A percentile compares a stretch with the other conserved stretches of the same genome.
phyloP scores from a whole-genome alignment of 2,329 filamentous ascomycete genomes.

The Curvularia sp. region DNA sequence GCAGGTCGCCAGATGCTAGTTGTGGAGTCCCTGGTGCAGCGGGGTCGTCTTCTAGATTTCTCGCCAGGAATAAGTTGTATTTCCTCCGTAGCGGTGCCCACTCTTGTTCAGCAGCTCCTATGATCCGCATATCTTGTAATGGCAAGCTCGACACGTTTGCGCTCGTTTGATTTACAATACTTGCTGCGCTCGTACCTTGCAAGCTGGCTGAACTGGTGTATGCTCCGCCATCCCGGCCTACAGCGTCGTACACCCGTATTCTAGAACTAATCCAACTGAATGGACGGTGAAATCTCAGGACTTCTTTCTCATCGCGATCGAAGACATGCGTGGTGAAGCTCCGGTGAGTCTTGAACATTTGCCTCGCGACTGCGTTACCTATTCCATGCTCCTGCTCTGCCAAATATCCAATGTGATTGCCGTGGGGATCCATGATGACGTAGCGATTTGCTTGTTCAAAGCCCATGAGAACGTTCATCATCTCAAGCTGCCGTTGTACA shows the following conservation, averaged over 20 bases:
- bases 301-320: conserved; percentile 65
- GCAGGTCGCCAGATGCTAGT: conserved; percentile 54
- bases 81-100: conserved; percentile 69
- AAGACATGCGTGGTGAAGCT: conserved; percentile 72
- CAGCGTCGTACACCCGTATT: conserved; percentile 52
- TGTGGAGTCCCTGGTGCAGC: conserved; percentile 48
- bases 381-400: conserved; percentile 68
- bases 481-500: conserved; percentile 68
- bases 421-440: conserved; percentile 68
- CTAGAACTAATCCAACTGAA: conserved; percentile 69
- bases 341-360: conserved; percentile 67
- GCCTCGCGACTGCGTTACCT: conserved; percentile 62
- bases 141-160: conserved; percentile 62
- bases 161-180: conserved; percentile 54
- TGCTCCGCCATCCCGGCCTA: conserved; percentile 27
- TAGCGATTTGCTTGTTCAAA: conserved; percentile 73
- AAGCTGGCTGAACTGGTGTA: conserved; percentile 53
- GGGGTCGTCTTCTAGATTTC: conserved; percentile 52
- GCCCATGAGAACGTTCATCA: conserved; percentile 70
- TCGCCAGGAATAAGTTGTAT: conserved; percentile 69
- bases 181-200: conserved; percentile 54
- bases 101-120: conserved; percentile 68
- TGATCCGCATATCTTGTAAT: conserved; percentile 66
- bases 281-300: conserved; percentile 67
- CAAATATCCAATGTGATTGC: conserved; percentile 69